Evolutionary conservation across 208 protist species (phyloP).

Genomic region (Leishmania guyanensis): DNA sequence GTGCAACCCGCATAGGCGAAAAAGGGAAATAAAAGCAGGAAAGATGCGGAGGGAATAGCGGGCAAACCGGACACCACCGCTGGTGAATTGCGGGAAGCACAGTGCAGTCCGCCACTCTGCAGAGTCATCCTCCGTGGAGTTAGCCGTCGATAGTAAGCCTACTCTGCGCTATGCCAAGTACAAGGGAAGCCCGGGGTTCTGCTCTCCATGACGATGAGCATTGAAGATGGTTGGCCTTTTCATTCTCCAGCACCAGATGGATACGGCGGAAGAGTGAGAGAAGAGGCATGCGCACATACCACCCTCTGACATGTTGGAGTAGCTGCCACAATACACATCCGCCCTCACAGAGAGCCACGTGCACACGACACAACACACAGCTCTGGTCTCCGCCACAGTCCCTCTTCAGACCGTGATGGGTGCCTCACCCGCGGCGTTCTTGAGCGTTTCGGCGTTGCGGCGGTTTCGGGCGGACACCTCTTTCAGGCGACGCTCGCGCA

Average conservation of each 20-base stretch:
- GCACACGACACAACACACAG: not conserved
- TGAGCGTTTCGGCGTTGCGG: slow-evolving; percentile 10
- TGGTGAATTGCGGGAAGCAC: not conserved
- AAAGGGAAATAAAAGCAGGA: not conserved
- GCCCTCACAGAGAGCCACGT: not conserved
- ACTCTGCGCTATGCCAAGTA: not conserved
- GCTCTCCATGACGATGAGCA: not conserved
- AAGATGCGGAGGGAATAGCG: not conserved
- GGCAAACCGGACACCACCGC: not conserved
- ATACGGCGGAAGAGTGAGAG: not conserved
- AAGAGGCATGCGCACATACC: not conserved
- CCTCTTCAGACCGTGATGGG: not conserved
- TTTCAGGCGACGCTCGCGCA: slow-evolving; percentile 12
- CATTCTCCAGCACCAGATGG: not conserved
- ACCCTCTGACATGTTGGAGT: not conserved
- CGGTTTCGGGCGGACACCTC: slow-evolving; percentile 12
- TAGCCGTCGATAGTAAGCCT: not conserved
- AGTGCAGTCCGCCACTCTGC: not conserved
- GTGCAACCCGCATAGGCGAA: not conserved
- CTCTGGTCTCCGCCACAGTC: not conserved
- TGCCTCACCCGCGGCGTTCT: not conserved
- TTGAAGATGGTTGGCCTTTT: not conserved
- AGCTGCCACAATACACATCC: not conserved
- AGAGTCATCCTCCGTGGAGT: not conserved
- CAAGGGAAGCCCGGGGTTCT: not conserved